Conservation (phyloP, 2,329 filamentous ascomycete genomes). For the Fusarium verticillioides region DNA sequence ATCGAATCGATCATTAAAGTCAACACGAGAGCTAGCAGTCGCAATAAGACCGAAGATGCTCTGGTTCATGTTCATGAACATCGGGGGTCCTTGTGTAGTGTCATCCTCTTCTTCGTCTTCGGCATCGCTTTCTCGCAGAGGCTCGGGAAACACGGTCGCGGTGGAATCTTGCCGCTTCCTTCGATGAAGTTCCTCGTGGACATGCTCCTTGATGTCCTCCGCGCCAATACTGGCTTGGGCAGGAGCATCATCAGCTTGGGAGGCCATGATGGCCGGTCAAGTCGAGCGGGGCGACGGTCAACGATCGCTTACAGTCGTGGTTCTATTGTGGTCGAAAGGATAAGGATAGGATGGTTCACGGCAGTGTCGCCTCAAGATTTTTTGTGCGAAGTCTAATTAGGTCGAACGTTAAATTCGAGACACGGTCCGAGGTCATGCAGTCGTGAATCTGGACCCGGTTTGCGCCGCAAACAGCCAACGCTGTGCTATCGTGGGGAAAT, state of each 20-base stretch:
- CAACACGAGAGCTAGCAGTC: conserved; percentile 82
- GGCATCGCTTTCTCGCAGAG: conserved; percentile 61
- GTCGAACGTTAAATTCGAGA: background rate
- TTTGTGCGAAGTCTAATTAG: background rate
- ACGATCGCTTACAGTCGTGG: background rate
- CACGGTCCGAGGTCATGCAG: conserved; percentile 9
- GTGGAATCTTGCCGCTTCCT: conserved; percentile 53
- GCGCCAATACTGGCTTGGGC: conserved; percentile 44
- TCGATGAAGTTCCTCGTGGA: conserved; percentile 59
- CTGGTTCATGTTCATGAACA: conserved; percentile 85
- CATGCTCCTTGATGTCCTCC: conserved; percentile 52
- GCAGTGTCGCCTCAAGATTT: background rate
- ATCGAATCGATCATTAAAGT: conserved; percentile 85
- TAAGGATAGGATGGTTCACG: background rate
- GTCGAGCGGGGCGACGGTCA: conserved; percentile 20
- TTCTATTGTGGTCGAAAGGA: background rate
- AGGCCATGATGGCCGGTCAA: conserved; percentile 31
- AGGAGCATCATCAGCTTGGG: conserved; percentile 33
- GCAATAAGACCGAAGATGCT: conserved; percentile 94
- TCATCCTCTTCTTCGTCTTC: conserved; percentile 62
- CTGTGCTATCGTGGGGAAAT: conserved; percentile 28
- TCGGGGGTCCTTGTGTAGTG: conserved; percentile 57
- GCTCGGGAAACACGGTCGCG: conserved; percentile 60
- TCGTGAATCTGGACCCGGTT: conserved; percentile 26
- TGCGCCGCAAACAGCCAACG: conserved; percentile 34